A percentile compares a stretch with the other conserved stretches of the same genome.
Conservation (phyloP, 768 basidiomycete species). For the Clavaria fumosa region DNA sequence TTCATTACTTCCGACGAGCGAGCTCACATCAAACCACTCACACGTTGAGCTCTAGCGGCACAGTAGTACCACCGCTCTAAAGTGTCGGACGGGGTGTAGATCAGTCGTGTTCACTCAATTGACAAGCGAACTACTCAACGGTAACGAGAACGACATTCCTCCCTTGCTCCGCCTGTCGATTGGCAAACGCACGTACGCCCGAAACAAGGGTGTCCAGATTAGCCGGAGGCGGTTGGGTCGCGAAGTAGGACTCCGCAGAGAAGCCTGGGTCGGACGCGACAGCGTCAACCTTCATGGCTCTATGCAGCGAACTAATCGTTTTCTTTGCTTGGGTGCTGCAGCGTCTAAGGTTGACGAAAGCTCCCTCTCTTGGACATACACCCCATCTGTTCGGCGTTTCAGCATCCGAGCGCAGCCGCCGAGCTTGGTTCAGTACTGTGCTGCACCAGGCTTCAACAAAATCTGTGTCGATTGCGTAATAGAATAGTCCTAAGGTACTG, state of each 20-base stretch:
- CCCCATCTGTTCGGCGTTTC: no score
- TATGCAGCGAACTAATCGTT: background rate
- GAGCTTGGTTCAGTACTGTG: no score
- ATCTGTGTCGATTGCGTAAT: no score
- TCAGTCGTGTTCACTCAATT: constrained; percentile 4
- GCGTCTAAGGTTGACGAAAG: no score
- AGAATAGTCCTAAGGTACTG: no score
- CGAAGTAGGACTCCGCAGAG: constrained; percentile 84
- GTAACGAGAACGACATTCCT: constrained; percentile 87
- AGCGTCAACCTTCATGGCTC: background rate
- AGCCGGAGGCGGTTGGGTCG: constrained; percentile 67
- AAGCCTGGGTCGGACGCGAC: constrained; percentile 32
- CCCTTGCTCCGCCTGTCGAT: constrained; percentile 43
- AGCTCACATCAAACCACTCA: constrained; percentile 34
- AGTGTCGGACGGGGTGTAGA: constrained; percentile 8
- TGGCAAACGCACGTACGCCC: constrained; percentile 52
- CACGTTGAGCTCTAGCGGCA: constrained; percentile 97
- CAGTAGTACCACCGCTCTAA: constrained; percentile 96
- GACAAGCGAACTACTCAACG: constrained; percentile 48
- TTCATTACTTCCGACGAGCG: constrained; percentile 16
- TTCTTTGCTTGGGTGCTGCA: background rate
- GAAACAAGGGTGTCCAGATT: constrained; percentile 54
- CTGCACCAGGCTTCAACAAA: no score
- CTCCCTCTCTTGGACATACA: no score
- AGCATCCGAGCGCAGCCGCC: no score